These are phyloP conservation scores for Apocynum venetum DNA, from an alignment of 257 asterid genomes.

Conservation along the genomic window DNA sequence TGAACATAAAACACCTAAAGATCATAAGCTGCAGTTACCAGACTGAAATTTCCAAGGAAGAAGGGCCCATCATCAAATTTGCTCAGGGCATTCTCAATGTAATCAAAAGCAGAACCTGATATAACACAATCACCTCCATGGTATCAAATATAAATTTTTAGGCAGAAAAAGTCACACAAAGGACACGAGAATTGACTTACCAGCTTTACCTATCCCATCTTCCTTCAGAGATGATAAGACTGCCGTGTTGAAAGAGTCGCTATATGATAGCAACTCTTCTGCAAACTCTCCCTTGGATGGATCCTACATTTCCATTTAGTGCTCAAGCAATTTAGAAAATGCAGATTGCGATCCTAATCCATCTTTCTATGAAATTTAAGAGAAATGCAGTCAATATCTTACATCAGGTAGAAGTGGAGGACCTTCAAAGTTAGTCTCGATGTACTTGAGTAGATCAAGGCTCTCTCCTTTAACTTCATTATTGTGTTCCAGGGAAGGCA, in stretches of 20 bases:
- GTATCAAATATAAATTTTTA: not conserved
- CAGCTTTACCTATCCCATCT: constrained; percentile 38
- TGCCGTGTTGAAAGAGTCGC: constrained; percentile 44
- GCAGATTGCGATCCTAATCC: not conserved
- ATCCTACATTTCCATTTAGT: constrained; percentile 38
- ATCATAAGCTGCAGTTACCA: constrained; percentile 27
- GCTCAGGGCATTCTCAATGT: constrained; percentile 62
- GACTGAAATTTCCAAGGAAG: constrained; percentile 75
- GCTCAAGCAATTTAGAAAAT: constrained; percentile 7
- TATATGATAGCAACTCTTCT: constrained; percentile 53
- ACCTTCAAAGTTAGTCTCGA: constrained; percentile 71
- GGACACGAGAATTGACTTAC: constrained; percentile 25
- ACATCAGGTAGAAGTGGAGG: constrained; percentile 75
- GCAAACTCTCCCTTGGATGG: constrained; percentile 46
- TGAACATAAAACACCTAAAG: not conserved
- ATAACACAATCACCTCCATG: constrained; percentile 6
- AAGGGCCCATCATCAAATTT: constrained; percentile 59
- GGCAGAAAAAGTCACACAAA: not conserved
- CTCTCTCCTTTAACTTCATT: constrained; percentile 82
- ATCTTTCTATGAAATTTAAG: not conserved
- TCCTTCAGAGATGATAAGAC: constrained; percentile 50
- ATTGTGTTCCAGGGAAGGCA: constrained; percentile 75
- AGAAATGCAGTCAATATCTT: constrained; percentile 26
- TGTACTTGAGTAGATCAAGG: constrained; percentile 71
- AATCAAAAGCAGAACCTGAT: constrained; percentile 54